A percentile compares a stretch with the other conserved stretches of the same genome.
These are phyloP conservation scores for Striga asiatica DNA, from an alignment of 257 asterid species.

Conservation along the genomic window DNA sequence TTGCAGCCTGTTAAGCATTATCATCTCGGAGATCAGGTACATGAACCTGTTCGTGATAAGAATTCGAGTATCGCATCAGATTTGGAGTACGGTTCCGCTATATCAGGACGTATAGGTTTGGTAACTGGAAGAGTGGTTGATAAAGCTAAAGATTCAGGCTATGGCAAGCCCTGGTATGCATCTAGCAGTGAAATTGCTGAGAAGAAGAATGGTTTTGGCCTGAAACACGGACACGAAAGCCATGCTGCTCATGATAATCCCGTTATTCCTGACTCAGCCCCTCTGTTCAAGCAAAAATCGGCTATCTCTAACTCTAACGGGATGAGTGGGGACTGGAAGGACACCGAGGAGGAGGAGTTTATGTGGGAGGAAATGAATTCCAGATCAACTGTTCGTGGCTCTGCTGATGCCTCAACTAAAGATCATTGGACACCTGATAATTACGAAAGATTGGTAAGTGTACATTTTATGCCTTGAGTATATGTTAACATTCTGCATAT, in stretches of 20 bases:
- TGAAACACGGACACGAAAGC: slow-evolving; percentile 38
- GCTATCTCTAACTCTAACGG: slow-evolving; percentile 25
- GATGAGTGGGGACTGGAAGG: slow-evolving; percentile 61
- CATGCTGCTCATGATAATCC: slow-evolving; percentile 27
- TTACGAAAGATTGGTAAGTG: slow-evolving; percentile 49
- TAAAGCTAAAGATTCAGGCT: slow-evolving; percentile 36
- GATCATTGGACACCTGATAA: slow-evolving; percentile 50
- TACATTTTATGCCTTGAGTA: not conserved
- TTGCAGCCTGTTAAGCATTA: slow-evolving; percentile 45
- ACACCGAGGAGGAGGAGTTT: slow-evolving; percentile 83
- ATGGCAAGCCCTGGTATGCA: slow-evolving; percentile 51
- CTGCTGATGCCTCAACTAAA: slow-evolving; percentile 31
- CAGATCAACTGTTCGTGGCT: slow-evolving; percentile 24
- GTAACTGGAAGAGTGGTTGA: slow-evolving; percentile 35
- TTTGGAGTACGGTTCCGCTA: slow-evolving; percentile 38
- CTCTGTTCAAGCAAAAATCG: slow-evolving; percentile 26
- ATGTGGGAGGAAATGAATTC: slow-evolving; percentile 67
- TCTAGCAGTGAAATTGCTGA: slow-evolving; percentile 25
- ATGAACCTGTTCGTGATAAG: slow-evolving; percentile 36
- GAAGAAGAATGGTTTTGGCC: slow-evolving; percentile 50
- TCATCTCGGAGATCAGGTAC: slow-evolving; percentile 30
- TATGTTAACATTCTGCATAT: not conserved
- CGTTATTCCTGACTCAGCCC: slow-evolving; percentile 26
- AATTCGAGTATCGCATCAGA: slow-evolving; percentile 28
- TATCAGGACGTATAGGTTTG: slow-evolving; percentile 32